phyloP scores from a whole-genome alignment of 345 rosid genomes.

The Boechera divaricarpa region DNA sequence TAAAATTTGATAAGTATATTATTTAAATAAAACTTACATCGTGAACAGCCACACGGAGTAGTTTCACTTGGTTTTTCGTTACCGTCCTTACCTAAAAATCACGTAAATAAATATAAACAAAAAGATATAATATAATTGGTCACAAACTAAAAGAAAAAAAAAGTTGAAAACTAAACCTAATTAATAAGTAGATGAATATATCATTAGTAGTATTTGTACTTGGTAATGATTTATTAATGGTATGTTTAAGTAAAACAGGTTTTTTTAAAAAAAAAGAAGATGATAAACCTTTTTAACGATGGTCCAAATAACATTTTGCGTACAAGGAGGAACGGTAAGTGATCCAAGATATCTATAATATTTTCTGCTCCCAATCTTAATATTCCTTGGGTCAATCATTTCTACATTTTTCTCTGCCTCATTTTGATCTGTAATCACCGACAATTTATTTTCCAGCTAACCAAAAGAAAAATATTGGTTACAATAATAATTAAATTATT shows the following conservation, averaged over 20 bases:
- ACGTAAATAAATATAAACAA: background rate
- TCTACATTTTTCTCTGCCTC: constrained; percentile 53
- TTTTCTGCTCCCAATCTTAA: constrained; percentile 63
- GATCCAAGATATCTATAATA: constrained; percentile 85
- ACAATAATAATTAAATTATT: background rate
- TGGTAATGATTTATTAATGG: background rate
- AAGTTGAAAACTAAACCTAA: background rate
- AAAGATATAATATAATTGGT: background rate
- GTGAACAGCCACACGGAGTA: constrained; percentile 78
- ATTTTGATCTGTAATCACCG: constrained; percentile 37
- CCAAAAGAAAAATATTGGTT: constrained; percentile 7
- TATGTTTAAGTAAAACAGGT: background rate
- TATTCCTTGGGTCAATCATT: constrained; percentile 53
- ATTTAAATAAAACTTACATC: constrained; percentile 58
- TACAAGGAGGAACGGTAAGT: constrained; percentile 90
- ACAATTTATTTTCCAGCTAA: constrained; percentile 55
- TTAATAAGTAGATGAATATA: background rate
- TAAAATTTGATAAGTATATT: background rate
- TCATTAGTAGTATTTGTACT: background rate
- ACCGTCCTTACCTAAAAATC: constrained; percentile 67
- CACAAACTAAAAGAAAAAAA: background rate
- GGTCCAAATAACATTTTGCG: constrained; percentile 76
- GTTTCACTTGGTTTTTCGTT: constrained; percentile 56
- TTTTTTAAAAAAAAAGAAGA: too few relatives aligned
- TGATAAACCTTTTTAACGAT: constrained; percentile 58